Evolutionary conservation across 805 yeast genomes (phyloP).

Genomic region (Lachancea waltii): DNA sequence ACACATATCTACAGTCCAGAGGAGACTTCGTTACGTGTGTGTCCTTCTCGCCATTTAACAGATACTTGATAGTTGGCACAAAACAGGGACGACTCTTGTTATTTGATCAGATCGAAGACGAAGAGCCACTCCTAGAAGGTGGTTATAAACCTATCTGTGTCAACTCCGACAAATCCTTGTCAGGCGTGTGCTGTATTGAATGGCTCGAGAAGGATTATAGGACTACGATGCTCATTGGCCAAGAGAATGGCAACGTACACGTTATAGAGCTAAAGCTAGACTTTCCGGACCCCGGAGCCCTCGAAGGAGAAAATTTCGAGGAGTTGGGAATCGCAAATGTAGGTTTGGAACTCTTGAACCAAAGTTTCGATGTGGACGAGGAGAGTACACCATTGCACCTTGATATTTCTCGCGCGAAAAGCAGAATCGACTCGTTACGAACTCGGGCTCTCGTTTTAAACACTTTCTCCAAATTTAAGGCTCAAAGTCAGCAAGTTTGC

Average conservation of each 20-base stretch:
- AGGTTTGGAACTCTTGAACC: too few relatives aligned
- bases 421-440: neutral
- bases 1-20: constrained; percentile 28
- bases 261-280: constrained; percentile 19
- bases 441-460: neutral
- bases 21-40: constrained; percentile 48
- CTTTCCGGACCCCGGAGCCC: neutral
- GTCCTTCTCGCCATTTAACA: constrained; percentile 44
- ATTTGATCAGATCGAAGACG: constrained; percentile 33
- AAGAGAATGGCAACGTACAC: constrained; percentile 54
- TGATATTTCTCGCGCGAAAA: neutral
- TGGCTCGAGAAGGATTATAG: constrained; percentile 42
- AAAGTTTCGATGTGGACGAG: too few relatives aligned
- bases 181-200: constrained; percentile 48
- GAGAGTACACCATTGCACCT: too few relatives aligned
- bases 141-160: constrained; percentile 8
- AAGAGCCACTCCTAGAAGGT: neutral
- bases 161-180: constrained; percentile 8
- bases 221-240: constrained; percentile 51
- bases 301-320: neutral
- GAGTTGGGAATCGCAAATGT: too few relatives aligned
- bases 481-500: constrained; percentile 55
- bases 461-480: constrained; percentile 31
- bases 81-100: constrained; percentile 47
- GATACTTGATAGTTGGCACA: constrained; percentile 49